A percentile compares a stretch with the other conserved stretches of the same genome.
phyloP scores from a whole-genome alignment of 495 filamentous ascomycete species.

The Penicillium subrubescens region DNA sequence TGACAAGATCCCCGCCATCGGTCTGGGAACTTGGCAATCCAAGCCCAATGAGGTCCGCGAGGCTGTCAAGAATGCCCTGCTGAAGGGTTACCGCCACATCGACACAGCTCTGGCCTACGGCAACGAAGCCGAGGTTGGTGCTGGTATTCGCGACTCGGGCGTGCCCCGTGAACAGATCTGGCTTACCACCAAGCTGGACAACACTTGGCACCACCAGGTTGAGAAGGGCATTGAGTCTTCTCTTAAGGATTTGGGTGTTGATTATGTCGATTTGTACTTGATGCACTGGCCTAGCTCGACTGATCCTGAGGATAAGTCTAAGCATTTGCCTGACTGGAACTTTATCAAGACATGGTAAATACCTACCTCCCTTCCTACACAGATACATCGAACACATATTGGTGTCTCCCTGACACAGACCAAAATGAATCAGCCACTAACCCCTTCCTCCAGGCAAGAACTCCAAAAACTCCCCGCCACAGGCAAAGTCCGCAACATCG shows the following conservation, averaged over 20 bases:
- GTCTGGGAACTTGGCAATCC: conserved; percentile 83
- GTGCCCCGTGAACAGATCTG: conserved; percentile 81
- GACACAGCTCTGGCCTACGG: conserved; percentile 80
- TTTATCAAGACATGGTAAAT: conserved; percentile 71
- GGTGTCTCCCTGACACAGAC: background rate
- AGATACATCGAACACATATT: background rate
- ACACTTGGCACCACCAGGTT: conserved; percentile 74
- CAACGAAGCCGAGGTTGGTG: conserved; percentile 81
- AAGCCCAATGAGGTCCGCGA: conserved; percentile 63
- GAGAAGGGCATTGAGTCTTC: conserved; percentile 69
- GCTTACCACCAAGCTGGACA: conserved; percentile 87
- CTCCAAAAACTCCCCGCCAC: conserved; percentile 80
- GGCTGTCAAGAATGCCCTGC: conserved; percentile 76
- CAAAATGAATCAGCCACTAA: background rate
- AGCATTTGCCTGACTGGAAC: conserved; percentile 71
- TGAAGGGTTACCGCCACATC: conserved; percentile 72
- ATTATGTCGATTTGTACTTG: conserved; percentile 85
- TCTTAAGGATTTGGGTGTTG: conserved; percentile 67
- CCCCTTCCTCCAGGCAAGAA: conserved; percentile 48
- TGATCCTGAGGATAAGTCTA: conserved; percentile 56
- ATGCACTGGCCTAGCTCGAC: conserved; percentile 82
- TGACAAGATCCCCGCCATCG: conserved; percentile 75
- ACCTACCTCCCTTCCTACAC: too few species aligned
- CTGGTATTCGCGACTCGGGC: conserved; percentile 77
- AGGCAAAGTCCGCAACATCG: conserved; percentile 76